These are phyloP conservation scores for Plasmodium relictum DNA, from an alignment of 169 alveolate genomes.

Conservation along the genomic window DNA sequence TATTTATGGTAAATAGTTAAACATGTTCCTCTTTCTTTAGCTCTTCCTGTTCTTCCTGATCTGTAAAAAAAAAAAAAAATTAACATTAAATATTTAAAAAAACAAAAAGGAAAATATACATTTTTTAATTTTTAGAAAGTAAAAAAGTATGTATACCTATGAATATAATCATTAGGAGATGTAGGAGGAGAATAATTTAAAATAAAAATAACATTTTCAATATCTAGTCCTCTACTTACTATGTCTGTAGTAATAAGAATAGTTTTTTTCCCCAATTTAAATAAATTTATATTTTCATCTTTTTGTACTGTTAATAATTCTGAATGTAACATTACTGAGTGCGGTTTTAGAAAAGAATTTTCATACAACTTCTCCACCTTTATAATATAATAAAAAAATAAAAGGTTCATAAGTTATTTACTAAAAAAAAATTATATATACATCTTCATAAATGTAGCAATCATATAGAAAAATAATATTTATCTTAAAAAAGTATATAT, in stretches of 20 bases:
- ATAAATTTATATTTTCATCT: conserved; percentile 66
- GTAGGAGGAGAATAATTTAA: conserved; percentile 69
- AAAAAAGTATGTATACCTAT: conserved; percentile 29
- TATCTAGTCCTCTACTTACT: conserved; percentile 71
- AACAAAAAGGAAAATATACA: neutral
- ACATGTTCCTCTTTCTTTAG: conserved; percentile 59
- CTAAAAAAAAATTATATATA: neutral
- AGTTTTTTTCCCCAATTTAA: conserved; percentile 47
- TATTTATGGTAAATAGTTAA: conserved; percentile 74
- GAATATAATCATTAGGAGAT: conserved; percentile 74
- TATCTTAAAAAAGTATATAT: neutral
- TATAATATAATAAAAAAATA: conserved; percentile 12
- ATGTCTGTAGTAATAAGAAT: conserved; percentile 73
- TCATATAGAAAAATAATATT: neutral
- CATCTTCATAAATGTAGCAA: neutral
- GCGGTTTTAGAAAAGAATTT: conserved; percentile 53
- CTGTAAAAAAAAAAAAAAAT: conserved; percentile 17
- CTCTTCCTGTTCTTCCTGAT: conserved; percentile 74
- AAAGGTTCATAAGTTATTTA: neutral
- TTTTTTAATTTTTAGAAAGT: neutral
- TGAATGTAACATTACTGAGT: conserved; percentile 62
- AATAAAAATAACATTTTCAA: conserved; percentile 62
- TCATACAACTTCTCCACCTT: conserved; percentile 69
- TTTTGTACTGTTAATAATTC: conserved; percentile 59
- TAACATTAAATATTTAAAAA: conserved; percentile 4